phyloP scores from a whole-genome alignment of 495 filamentous ascomycete species.

The Penicillium lividum region DNA sequence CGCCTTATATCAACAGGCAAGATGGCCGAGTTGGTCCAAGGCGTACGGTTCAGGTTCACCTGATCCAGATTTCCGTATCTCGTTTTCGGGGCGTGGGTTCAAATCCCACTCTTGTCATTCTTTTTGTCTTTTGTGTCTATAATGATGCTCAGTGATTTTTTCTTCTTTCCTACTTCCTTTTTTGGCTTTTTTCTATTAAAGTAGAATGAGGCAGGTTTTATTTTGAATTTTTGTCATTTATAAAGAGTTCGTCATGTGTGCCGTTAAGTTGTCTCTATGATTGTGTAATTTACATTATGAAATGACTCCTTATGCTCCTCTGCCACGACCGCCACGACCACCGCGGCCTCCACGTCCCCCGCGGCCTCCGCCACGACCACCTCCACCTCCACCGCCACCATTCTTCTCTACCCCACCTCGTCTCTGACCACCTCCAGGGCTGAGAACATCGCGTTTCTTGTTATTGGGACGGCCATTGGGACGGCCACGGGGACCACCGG shows the following conservation, averaged over 20 bases:
- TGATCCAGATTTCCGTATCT: slow-evolving; percentile 31
- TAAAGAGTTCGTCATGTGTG: neutral
- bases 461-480: slow-evolving; percentile 18
- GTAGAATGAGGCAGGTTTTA: no score
- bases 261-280: neutral
- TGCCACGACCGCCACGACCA: slow-evolving; percentile 1
- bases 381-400: slow-evolving; percentile 23
- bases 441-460: slow-evolving; percentile 29
- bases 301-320: slow-evolving; percentile 3
- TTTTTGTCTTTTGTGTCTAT: slow-evolving; percentile 11
- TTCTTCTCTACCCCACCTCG: slow-evolving; percentile 29
- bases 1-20: slow-evolving; percentile 19
- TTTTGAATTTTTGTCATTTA: neutral
- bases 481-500: slow-evolving; percentile 9
- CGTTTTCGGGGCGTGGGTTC: slow-evolving; percentile 37
- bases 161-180: no score
- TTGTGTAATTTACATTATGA: neutral
- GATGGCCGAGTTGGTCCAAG: slow-evolving; percentile 44
- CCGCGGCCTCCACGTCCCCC: slow-evolving; percentile 7
- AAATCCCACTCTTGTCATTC: slow-evolving; percentile 41
- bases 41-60: slow-evolving; percentile 38
- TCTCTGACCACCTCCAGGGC: slow-evolving; percentile 31
- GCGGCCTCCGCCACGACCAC: slow-evolving; percentile 19
- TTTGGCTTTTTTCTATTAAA: no score
- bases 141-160: no score